Evolutionary conservation across 176 grass and related monocot species (phyloP).

Genomic region (Bolboschoenus planiculmis): DNA sequence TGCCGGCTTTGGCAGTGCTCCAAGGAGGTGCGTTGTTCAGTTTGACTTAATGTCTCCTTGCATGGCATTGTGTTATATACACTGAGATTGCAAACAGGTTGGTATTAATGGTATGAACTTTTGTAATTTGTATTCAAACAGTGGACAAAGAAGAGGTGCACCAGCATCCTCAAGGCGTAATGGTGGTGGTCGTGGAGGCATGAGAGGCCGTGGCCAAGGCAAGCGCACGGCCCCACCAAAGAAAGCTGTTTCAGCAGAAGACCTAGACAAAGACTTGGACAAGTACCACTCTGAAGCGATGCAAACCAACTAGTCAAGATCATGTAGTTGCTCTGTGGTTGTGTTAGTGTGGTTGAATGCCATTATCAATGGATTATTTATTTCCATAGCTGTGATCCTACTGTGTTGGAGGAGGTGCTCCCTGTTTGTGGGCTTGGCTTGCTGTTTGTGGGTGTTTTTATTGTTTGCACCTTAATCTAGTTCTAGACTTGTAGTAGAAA

Average conservation of each 20-base stretch:
- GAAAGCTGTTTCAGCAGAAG: slow-evolving; percentile 43
- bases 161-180: slow-evolving; percentile 34
- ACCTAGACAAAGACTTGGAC: slow-evolving; percentile 98
- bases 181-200: slow-evolving; percentile 40
- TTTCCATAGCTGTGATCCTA: slow-evolving; percentile 8
- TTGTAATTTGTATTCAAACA: slow-evolving; percentile 38
- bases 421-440: neutral
- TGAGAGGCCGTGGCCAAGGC: slow-evolving; percentile 41
- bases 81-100: neutral
- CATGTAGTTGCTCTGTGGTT: neutral
- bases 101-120: slow-evolving; percentile 12
- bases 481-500: slow-evolving; percentile 4
- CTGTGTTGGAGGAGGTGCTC: neutral
- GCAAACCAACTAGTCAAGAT: slow-evolving; percentile 62
- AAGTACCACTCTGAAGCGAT: slow-evolving; percentile 84
- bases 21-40: slow-evolving; percentile 44
- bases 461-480: neutral
- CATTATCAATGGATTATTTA: neutral
- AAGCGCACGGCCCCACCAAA: slow-evolving; percentile 42
- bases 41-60: neutral
- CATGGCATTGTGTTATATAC: neutral
- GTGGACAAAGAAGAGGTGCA: slow-evolving; percentile 37
- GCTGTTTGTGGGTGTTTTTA: slow-evolving; percentile 1
- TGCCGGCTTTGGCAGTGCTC: slow-evolving; percentile 32
- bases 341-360: neutral